Percentiles rank a stretch among this genome's conserved stretches.
Conservation (phyloP, 1,284 basidiomycete species). For the Tremellales sp. region DNA sequence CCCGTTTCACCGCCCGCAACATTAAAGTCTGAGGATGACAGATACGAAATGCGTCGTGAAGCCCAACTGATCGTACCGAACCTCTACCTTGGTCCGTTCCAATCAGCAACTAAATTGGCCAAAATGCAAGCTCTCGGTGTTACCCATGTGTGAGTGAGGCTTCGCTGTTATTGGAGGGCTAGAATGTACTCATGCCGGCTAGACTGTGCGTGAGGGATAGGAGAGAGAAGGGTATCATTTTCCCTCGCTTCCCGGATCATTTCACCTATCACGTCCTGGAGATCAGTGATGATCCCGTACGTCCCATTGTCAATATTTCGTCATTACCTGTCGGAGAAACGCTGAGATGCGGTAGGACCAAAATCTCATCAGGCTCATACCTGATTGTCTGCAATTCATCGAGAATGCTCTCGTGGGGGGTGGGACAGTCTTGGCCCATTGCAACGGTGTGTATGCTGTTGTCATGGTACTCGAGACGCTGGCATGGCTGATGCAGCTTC, state of each 20-base stretch:
- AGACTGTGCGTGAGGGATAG: conserved; percentile 83
- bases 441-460: conserved; percentile 65
- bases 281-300: conserved; percentile 75
- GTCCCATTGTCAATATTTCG: conserved; percentile 18
- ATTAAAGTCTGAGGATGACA: conserved; percentile 41
- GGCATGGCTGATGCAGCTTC: background rate
- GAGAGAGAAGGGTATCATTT: conserved; percentile 81
- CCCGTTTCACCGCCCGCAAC: too few species aligned
- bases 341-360: conserved; percentile 57
- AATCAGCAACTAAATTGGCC: conserved; percentile 73
- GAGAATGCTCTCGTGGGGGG: conserved; percentile 62
- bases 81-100: conserved; percentile 80
- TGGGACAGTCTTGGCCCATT: conserved; percentile 82
- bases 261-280: conserved; percentile 79
- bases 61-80: conserved; percentile 86
- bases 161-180: background rate
- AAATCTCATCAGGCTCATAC: conserved; percentile 79
- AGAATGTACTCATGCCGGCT: background rate
- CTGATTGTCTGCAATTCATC: conserved; percentile 76
- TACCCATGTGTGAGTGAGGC: conserved; percentile 73
- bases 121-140: conserved; percentile 63
- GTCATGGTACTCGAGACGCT: background rate
- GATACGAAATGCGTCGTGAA: conserved; percentile 91
- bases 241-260: conserved; percentile 73
- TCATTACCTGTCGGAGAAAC: background rate